These are phyloP conservation scores for Kodamaea leandrae DNA, from an alignment of 805 yeast genomes.

Conservation along the genomic window DNA sequence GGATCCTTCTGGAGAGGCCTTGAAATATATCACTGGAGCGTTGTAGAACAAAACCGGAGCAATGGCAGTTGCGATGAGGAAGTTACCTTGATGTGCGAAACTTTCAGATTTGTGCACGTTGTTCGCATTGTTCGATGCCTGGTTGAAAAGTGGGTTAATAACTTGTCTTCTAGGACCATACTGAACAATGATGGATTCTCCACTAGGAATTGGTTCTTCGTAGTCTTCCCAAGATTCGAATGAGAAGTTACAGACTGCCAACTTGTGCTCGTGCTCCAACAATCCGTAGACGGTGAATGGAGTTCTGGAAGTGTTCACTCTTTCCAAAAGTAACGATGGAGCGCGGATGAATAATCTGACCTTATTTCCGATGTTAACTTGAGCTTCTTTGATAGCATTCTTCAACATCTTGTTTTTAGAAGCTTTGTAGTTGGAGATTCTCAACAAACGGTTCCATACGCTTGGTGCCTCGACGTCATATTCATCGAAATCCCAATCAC, in stretches of 20 bases:
- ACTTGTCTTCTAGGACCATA: constrained; percentile 89
- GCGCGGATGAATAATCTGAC: constrained; percentile 60
- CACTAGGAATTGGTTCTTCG: constrained; percentile 81
- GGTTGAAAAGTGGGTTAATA: constrained; percentile 80
- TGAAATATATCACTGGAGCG: constrained; percentile 83
- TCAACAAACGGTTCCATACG: constrained; percentile 72
- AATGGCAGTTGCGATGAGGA: constrained; percentile 76
- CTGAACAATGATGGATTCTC: constrained; percentile 77
- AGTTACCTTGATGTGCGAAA: constrained; percentile 71
- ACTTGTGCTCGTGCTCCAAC: constrained; percentile 81
- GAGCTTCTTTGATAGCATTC: constrained; percentile 47
- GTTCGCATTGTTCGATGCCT: constrained; percentile 71
- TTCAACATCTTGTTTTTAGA: constrained; percentile 68
- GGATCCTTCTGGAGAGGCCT: constrained; percentile 48
- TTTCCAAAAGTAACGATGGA: constrained; percentile 46
- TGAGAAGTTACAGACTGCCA: constrained; percentile 77
- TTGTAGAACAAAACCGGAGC: constrained; percentile 84
- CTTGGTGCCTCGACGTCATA: constrained; percentile 70
- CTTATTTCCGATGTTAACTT: constrained; percentile 55
- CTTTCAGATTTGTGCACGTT: constrained; percentile 85
- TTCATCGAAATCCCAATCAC: constrained; percentile 88
- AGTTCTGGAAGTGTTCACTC: constrained; percentile 37
- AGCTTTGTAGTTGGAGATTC: constrained; percentile 74
- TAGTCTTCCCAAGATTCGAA: constrained; percentile 88
- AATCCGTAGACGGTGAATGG: constrained; percentile 73